These are phyloP conservation scores for Neckera pumila DNA, from an alignment of 225 moss, liverwort and hornwort genomes.

Conservation along the genomic window DNA sequence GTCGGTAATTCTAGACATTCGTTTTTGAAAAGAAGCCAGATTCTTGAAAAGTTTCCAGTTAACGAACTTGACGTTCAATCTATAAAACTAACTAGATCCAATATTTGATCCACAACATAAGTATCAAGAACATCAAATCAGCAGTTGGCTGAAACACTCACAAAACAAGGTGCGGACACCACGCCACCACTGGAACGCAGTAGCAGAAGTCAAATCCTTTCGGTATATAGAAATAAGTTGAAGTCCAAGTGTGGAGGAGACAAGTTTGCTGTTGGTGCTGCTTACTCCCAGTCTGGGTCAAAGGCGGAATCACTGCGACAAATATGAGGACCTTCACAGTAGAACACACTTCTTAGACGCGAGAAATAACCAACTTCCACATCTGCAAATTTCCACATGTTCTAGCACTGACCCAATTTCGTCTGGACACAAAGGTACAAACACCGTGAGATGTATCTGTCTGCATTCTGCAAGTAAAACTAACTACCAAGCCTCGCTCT, in stretches of 20 bases:
- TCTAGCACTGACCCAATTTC: no score
- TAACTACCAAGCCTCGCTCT: no score
- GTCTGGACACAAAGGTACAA: no score
- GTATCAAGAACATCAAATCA: not conserved
- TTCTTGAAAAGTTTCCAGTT: not conserved
- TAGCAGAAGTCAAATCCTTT: not conserved
- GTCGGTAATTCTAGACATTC: not conserved
- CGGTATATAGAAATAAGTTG: not conserved
- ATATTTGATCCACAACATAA: not conserved
- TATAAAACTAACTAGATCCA: not conserved
- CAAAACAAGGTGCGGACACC: not conserved
- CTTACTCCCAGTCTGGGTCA: not conserved
- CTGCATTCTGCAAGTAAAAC: no score
- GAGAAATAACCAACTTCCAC: no score
- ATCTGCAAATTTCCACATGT: no score
- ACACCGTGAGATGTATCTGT: no score
- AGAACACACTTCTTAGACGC: not conserved
- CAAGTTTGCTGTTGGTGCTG: not conserved
- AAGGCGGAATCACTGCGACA: not conserved
- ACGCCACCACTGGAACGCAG: not conserved
- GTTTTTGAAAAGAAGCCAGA: not conserved
- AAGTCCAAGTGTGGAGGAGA: not conserved
- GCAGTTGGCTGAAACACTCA: not conserved
- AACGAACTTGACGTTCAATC: not conserved
- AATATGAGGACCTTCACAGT: not conserved